Percentiles rank a stretch among this genome's conserved stretches.
phyloP scores from a whole-genome alignment of 352 stramenopile genomes.

The Phytophthora aleatoria region DNA sequence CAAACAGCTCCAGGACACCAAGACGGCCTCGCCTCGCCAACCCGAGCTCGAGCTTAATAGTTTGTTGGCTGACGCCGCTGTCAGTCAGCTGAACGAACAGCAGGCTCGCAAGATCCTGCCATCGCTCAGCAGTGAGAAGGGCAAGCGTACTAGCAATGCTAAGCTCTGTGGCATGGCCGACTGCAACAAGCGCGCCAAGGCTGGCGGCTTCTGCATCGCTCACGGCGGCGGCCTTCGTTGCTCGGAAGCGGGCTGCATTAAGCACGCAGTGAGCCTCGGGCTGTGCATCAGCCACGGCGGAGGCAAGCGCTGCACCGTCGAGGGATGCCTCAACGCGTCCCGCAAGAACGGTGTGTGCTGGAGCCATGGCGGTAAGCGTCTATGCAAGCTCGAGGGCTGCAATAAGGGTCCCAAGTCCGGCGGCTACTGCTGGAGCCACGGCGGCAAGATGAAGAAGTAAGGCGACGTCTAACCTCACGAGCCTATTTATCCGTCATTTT shows the following conservation, averaged over 20 bases:
- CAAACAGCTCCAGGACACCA: slow-evolving; percentile 55
- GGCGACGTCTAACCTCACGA: not conserved
- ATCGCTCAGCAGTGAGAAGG: slow-evolving; percentile 35
- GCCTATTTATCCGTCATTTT: slow-evolving; percentile 50
- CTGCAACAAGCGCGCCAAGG: slow-evolving; percentile 83
- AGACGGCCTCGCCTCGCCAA: slow-evolving; percentile 25
- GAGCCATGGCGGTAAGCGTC: slow-evolving; percentile 80
- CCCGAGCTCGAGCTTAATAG: slow-evolving; percentile 46
- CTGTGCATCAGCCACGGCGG: slow-evolving; percentile 88
- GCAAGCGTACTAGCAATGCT: slow-evolving; percentile 60
- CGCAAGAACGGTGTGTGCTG: slow-evolving; percentile 86
- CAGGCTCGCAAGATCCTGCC: slow-evolving; percentile 36
- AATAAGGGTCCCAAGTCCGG: slow-evolving; percentile 84
- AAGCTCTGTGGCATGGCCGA: slow-evolving; percentile 80
- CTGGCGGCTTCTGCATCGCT: slow-evolving; percentile 79
- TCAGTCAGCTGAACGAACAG: slow-evolving; percentile 51
- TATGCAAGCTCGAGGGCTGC: slow-evolving; percentile 79
- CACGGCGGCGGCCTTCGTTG: slow-evolving; percentile 82
- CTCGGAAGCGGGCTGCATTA: slow-evolving; percentile 70
- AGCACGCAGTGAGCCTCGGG: slow-evolving; percentile 81
- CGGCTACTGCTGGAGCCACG: slow-evolving; percentile 85
- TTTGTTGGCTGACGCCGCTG: slow-evolving; percentile 47
- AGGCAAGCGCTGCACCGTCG: slow-evolving; percentile 76
- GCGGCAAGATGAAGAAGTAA: slow-evolving; percentile 87
- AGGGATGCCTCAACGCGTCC: slow-evolving; percentile 79